Evolutionary conservation across 805 yeast genomes (phyloP).

Genomic region (Starmerella gropengiesseri): DNA sequence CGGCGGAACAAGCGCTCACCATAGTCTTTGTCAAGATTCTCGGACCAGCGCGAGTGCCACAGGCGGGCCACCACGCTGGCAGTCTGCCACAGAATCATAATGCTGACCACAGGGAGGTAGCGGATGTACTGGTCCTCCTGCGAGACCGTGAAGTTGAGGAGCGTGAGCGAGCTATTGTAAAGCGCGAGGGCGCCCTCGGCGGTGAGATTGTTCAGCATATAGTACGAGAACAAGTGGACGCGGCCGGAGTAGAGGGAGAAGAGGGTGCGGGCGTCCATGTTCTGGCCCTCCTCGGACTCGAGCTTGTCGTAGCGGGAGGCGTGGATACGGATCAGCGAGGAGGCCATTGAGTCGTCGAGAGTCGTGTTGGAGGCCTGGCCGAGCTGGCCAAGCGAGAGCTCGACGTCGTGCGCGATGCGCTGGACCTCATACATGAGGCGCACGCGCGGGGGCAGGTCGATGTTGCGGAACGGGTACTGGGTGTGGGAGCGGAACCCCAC

Average conservation of each 20-base stretch:
- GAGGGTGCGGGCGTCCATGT: constrained; percentile 55
- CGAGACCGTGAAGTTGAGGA: constrained; percentile 54
- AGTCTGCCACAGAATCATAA: constrained; percentile 83
- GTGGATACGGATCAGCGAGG: constrained; percentile 62
- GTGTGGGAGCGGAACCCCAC: constrained; percentile 62
- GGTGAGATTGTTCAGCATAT: constrained; percentile 51
- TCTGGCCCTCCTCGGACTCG: constrained; percentile 42
- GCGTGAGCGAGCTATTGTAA: constrained; percentile 66
- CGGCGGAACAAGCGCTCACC: constrained; percentile 49
- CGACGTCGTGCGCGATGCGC: constrained; percentile 75
- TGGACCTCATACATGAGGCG: constrained; percentile 73
- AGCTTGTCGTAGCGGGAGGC: constrained; percentile 64
- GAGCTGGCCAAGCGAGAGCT: constrained; percentile 27
- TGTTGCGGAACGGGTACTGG: constrained; percentile 24
- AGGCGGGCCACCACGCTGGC: constrained; percentile 73
- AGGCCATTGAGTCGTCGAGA: constrained; percentile 57
- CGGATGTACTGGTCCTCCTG: constrained; percentile 55
- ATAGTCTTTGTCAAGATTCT: constrained; percentile 53
- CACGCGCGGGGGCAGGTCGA: constrained; percentile 46
- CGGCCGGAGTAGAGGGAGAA: constrained; percentile 62
- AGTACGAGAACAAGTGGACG: constrained; percentile 72
- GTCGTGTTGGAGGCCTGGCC: constrained; percentile 28
- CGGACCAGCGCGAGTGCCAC: constrained; percentile 60
- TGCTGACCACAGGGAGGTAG: constrained; percentile 67
- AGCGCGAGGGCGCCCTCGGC: constrained; percentile 48